Base-by-base conservation (phyloP, 2,329 filamentous ascomycete species). In the Colletotrichum agaves region DNA sequence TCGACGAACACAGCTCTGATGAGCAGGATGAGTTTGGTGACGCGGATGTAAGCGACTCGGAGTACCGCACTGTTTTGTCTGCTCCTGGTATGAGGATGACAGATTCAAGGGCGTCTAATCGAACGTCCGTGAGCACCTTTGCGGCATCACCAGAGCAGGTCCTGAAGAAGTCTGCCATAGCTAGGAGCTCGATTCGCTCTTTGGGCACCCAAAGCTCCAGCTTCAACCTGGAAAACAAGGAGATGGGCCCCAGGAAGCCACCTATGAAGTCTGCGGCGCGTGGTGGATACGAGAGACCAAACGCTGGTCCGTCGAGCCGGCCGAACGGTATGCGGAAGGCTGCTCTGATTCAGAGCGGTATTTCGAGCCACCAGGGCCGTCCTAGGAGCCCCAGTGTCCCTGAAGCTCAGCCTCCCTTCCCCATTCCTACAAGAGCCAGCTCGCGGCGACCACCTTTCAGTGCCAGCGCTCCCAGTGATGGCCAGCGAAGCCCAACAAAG, bases 351-450 rank as follows among this genome's bases (percentile, higher is more conserved):
- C 91, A 93, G 70, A 95, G 85, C 74, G 91, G 93, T 17, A 90
- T 93, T 59, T 88, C 87, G 27, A 89, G 88, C 11, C 92, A 95
- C 71, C 85, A 86, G 66, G 82, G 84, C 52, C 86, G 88, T 39
- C 84, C 90, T 10, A 82, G 87, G 68, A 93, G 89, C 74, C 90
- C 91, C 53, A 93, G 85, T 76, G 79, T 88, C 60, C 84, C 82
- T 56, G 93, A 89, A 68, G 69, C 82, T 61, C 81, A 88, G 59
- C 94, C 96, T 31, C 96, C 96, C 0, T 98, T 97, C 82, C 94
- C 96, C 0, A 97, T 99, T 6, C 96, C 96, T 0, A 91, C 90
- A 3, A 86, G 96, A 63, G 92, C 93, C 33, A 98, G 95, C 78
- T 99, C 94, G 5, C 89, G 94, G 67, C 90, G 91, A 73, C 86